These are phyloP conservation scores for Mycena belliarum DNA, from an alignment of 768 basidiomycete species.

Conservation along the genomic window DNA sequence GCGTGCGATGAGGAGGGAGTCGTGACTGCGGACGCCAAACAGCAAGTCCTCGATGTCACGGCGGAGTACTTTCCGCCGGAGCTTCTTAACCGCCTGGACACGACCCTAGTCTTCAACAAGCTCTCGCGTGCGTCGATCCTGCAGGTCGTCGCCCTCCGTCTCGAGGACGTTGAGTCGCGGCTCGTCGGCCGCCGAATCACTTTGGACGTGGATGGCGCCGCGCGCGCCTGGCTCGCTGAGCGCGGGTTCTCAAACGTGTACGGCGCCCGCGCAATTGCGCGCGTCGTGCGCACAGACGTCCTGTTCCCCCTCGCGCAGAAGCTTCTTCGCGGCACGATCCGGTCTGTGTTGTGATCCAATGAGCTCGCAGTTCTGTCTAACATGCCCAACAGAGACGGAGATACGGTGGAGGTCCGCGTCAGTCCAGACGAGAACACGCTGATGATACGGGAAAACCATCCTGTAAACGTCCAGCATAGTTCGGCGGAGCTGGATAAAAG, in stretches of 20 bases:
- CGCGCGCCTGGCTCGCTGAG: constrained; percentile 68
- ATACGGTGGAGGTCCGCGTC: constrained; percentile 60
- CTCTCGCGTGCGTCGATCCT: constrained; percentile 72
- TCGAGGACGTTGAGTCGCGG: constrained; percentile 71
- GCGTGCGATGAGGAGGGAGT: constrained; percentile 65
- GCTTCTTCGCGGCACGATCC: constrained; percentile 75
- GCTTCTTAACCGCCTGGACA: constrained; percentile 85
- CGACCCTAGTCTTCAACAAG: constrained; percentile 90
- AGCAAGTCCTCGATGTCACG: constrained; percentile 73
- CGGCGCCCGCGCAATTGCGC: constrained; percentile 84
- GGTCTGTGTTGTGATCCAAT: constrained; percentile 43
- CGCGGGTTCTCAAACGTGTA: constrained; percentile 84
- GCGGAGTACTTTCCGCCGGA: constrained; percentile 87
- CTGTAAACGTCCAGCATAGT: constrained; percentile 39
- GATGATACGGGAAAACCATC: constrained; percentile 64
- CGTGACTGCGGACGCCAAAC: constrained; percentile 60
- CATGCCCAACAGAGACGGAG: constrained; percentile 54
- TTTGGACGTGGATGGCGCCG: constrained; percentile 65
- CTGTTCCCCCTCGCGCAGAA: constrained; percentile 79
- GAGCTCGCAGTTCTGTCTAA: not conserved
- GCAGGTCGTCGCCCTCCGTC: constrained; percentile 75
- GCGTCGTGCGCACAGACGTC: constrained; percentile 82
- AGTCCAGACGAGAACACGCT: constrained; percentile 41
- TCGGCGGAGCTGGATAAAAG: not conserved
- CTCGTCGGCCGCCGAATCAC: constrained; percentile 66